Evolutionary conservation across 108 stramenopile genomes (phyloP).

Genomic region (Pseudonitzschia delicatissima): DNA sequence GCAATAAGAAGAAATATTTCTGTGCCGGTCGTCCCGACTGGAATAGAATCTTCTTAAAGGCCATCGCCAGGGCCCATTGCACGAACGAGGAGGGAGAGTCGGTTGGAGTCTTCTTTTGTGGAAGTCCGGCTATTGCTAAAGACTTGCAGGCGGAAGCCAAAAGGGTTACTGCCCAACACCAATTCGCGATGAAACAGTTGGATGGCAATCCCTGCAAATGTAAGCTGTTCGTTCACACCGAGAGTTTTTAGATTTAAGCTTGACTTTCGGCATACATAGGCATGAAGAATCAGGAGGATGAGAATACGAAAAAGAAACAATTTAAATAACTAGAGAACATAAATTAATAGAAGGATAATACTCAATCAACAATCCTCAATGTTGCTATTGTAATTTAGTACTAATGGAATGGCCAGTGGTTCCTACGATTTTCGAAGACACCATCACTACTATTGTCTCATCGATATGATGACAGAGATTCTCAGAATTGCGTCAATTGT

Average conservation of each 20-base stretch:
- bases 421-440: too few relatives aligned
- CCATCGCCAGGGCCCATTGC: conserved; percentile 11
- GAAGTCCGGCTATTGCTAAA: conserved; percentile 12
- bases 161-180: conserved; percentile 21
- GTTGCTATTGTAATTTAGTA: too few relatives aligned
- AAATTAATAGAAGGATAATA: too few relatives aligned
- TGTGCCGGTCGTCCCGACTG: conserved; percentile 15
- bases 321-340: too few relatives aligned
- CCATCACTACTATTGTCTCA: too few relatives aligned
- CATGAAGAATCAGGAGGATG: too few relatives aligned
- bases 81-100: conserved; percentile 16
- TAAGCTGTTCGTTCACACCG: conserved; percentile 15
- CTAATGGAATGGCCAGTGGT: too few relatives aligned
- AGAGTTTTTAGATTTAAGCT: conserved; percentile 5
- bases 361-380: too few relatives aligned
- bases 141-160: conserved; percentile 11
- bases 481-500: too few relatives aligned
- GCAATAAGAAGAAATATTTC: neutral
- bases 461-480: too few relatives aligned
- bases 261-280: too few relatives aligned
- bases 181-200: neutral
- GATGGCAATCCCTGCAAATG: conserved; percentile 9
- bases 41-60: neutral
- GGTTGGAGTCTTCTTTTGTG: conserved; percentile 25
- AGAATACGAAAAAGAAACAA: too few relatives aligned